These are phyloP conservation scores for Alternaria longipes DNA, from an alignment of 2,329 filamentous ascomycete species.

Conservation along the genomic window DNA sequence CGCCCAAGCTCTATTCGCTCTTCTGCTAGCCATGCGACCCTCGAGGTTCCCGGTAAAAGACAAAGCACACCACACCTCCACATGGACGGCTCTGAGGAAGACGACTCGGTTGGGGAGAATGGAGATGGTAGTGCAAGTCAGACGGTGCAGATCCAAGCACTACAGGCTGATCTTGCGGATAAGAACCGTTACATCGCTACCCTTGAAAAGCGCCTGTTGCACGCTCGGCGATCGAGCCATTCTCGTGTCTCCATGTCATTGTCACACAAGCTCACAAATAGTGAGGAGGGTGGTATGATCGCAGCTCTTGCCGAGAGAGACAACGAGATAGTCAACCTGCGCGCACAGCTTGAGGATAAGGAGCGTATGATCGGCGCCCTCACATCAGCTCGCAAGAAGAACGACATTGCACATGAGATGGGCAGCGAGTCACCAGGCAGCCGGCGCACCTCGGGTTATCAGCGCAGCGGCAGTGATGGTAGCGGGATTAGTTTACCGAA, in stretches of 20 bases:
- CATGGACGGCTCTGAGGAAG: constrained; percentile 50
- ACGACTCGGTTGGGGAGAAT: constrained; percentile 75
- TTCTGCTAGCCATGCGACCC: constrained; percentile 51
- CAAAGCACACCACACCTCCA: constrained; percentile 36
- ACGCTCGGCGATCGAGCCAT: constrained; percentile 89
- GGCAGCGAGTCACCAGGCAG: constrained; percentile 49
- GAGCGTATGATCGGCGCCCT: constrained; percentile 91
- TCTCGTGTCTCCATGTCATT: constrained; percentile 83
- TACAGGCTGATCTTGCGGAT: constrained; percentile 94
- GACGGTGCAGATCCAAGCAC: constrained; percentile 84
- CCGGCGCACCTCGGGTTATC: constrained; percentile 47
- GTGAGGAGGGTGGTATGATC: constrained; percentile 80
- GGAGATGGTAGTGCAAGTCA: constrained; percentile 86
- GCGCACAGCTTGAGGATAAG: constrained; percentile 89
- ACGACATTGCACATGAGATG: constrained; percentile 76
- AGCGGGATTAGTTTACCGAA: constrained; percentile 44
- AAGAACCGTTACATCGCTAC: constrained; percentile 97
- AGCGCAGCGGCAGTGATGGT: constrained; percentile 40
- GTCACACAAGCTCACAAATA: constrained; percentile 69
- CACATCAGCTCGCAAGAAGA: constrained; percentile 82
- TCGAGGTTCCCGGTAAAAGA: constrained; percentile 50
- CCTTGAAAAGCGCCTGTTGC: constrained; percentile 87
- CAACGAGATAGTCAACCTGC: constrained; percentile 88
- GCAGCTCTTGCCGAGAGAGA: constrained; percentile 86
- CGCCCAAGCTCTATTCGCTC: constrained; percentile 61